Percentiles rank a stretch among this genome's conserved stretches.
Conservation (phyloP, 345 rosid genomes). For the Citrus unshiu region DNA sequence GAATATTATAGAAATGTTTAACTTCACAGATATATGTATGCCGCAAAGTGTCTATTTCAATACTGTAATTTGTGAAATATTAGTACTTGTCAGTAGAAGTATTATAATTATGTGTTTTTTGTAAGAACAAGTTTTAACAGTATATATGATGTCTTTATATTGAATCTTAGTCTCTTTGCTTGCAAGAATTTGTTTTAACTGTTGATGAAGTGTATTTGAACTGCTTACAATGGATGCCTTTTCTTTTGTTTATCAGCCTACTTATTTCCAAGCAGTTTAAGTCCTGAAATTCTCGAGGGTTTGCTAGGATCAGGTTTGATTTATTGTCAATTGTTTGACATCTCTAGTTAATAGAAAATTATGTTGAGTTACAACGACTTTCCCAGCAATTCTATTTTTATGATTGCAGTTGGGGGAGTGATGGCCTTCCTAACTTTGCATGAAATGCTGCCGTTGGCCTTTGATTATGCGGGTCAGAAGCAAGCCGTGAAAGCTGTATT, state of each 20-base stretch:
- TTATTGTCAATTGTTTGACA: not conserved
- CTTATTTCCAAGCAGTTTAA: slow-evolving; percentile 88
- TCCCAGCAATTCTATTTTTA: not conserved
- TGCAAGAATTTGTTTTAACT: not conserved
- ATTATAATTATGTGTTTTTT: not conserved
- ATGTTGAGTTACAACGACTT: not conserved
- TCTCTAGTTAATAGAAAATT: slow-evolving; percentile 5
- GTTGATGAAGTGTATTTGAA: not conserved
- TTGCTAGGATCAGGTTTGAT: slow-evolving; percentile 82
- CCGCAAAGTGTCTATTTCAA: not conserved
- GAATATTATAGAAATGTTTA: no score
- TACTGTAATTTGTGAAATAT: not conserved
- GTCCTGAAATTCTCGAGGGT: slow-evolving; percentile 94
- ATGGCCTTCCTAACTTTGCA: slow-evolving; percentile 98
- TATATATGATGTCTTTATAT: not conserved
- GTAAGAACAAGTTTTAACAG: not conserved
- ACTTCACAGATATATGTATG: no score
- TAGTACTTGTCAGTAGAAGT: no score
- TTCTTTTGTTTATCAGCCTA: slow-evolving; percentile 57
- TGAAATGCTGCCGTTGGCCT: slow-evolving; percentile 97
- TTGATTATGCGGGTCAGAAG: slow-evolving; percentile 97
- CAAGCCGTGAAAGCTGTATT: slow-evolving; percentile 98
- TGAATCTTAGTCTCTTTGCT: not conserved
- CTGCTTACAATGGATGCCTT: not conserved
- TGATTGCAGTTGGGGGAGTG: slow-evolving; percentile 87